Base-by-base conservation (phyloP, 176 grass and related monocot species). In the Oryza meridionalis region DNA sequence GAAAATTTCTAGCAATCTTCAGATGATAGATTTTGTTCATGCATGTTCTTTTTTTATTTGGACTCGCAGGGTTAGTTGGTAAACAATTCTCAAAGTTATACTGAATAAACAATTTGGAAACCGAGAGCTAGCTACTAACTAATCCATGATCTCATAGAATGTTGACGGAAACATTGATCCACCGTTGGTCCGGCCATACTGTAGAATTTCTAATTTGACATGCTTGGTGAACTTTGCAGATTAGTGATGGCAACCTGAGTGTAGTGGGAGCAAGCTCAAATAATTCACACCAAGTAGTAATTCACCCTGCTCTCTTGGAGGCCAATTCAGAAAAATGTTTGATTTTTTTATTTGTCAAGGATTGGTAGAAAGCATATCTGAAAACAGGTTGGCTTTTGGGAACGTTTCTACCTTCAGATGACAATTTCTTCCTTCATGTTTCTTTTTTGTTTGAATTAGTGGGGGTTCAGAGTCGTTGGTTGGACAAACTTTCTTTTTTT, bases 41-140 rank as follows among this genome's bases (percentile, higher is more conserved):
- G 50, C 67, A 25, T 70, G 26, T 19, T 67, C 63, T 13, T 70
- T 69, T 71, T 65, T 19, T 38, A 55, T 72, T 79, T 65, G 40
- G 70, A 72, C 50, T 45, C 13, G 6, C 26, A 65, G 42, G 31
- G 33, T 29, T 77, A 37, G 75, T 80, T 64, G 67, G 5, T 9
- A 10, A 63, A 62, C 49, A 77, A 31, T 43, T 80, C 29, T 50
- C 40, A 31, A 42, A 11, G 33, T 77, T 24, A 32, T 25, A 22
- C 6, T 21, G 51, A 38, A 70, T 2, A 70, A 70, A n/a, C 9
- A 24, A 46, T 72, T 9, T 72, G 29, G 17, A 59, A 17, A 40
- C 11, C 21, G 24, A 25, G 2, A 45, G 15, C 17, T 58, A 51
- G 35, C 35, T 37, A 37, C 12, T 73, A 67, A 22, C 19, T 73